Conservation (phyloP, 2,329 filamentous ascomycete genomes). For the Lecanoromycetidae sp. region DNA sequence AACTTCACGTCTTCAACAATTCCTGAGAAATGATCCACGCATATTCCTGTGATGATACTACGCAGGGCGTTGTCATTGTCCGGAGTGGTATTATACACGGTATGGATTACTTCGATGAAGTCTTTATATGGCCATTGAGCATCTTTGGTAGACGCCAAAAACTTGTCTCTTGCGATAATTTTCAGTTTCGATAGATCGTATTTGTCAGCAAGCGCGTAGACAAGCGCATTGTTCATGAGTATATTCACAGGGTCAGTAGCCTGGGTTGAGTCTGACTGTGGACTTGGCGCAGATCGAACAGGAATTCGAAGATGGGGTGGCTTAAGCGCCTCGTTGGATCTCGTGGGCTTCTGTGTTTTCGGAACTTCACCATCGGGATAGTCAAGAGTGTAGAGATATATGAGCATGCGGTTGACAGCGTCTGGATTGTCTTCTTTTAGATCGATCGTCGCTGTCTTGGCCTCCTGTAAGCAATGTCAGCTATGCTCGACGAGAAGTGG, state of each 20-base stretch:
- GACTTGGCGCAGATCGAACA: not conserved
- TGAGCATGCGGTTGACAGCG: not conserved
- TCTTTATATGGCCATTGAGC: not conserved
- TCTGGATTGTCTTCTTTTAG: not conserved
- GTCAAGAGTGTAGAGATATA: not conserved
- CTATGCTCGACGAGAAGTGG: too few relatives aligned
- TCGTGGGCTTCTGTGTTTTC: not conserved
- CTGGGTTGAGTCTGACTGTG: not conserved
- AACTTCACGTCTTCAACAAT: not conserved
- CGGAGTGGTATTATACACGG: not conserved
- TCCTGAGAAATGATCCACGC: not conserved
- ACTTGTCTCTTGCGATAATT: constrained; percentile 10
- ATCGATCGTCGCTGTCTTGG: not conserved
- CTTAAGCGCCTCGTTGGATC: not conserved
- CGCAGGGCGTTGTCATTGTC: not conserved
- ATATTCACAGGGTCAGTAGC: too few relatives aligned
- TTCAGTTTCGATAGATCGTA: constrained; percentile 7
- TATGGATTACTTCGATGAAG: not conserved
- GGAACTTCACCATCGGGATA: not conserved
- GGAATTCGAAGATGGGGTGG: not conserved
- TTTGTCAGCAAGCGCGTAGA: constrained; percentile 9
- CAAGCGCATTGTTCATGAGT: not conserved
- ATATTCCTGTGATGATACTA: not conserved
- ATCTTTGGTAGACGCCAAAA: not conserved
- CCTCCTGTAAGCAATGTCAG: not conserved